Conservation (phyloP, 768 basidiomycete species). For the Tylopilus plumbeoviolaceoides region DNA sequence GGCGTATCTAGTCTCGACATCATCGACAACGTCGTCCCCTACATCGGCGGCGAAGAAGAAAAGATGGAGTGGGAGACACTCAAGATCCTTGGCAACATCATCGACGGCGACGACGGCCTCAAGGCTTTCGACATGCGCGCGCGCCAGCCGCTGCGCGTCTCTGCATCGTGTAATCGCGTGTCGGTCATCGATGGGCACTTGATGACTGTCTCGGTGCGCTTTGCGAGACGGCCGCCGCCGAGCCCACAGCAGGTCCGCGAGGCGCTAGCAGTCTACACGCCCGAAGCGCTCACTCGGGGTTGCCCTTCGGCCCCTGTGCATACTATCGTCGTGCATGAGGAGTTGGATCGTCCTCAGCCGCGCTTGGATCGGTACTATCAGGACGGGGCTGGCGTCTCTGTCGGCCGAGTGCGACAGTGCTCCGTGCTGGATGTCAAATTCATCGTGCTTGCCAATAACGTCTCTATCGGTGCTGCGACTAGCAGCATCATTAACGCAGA, state of each 20-base stretch:
- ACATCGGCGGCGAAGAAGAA: conserved; percentile 92
- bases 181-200: conserved; percentile 95
- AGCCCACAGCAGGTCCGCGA: conserved; percentile 84
- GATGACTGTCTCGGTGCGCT: conserved; percentile 84
- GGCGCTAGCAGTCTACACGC: conserved; percentile 68
- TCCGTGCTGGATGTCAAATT: conserved; percentile 96
- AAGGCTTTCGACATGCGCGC: conserved; percentile 84
- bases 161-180: conserved; percentile 92
- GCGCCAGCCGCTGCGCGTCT: conserved; percentile 73
- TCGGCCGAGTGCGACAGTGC: conserved; percentile 93
- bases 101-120: conserved; percentile 48
- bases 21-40: conserved; percentile 90
- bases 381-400: conserved; percentile 86
- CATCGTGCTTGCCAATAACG: conserved; percentile 89
- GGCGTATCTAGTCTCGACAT: conserved; percentile 89
- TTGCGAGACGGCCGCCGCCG: conserved; percentile 75
- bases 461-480: conserved; percentile 93
- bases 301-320: conserved; percentile 85
- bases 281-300: conserved; percentile 56
- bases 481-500: conserved; percentile 98
- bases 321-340: conserved; percentile 89
- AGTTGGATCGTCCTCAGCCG: conserved; percentile 90
- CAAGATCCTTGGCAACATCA: conserved; percentile 90
- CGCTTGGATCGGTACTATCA: conserved; percentile 87
- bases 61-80: conserved; percentile 99